These are phyloP conservation scores for Poterioochromonas sp. DNA, from an alignment of 352 stramenopile genomes.

Conservation along the genomic window DNA sequence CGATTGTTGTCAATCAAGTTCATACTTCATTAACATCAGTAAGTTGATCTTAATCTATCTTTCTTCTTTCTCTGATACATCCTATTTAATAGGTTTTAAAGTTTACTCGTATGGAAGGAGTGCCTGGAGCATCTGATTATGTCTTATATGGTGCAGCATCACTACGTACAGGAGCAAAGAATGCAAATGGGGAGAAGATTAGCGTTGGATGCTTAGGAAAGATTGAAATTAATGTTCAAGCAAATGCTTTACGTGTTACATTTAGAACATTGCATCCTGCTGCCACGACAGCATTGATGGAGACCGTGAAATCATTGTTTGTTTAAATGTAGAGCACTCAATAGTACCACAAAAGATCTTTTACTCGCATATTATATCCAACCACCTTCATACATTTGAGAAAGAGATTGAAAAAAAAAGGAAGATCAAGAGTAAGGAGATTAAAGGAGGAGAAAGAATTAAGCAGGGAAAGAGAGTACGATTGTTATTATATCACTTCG, in stretches of 20 bases:
- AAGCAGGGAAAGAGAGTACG: too few species aligned
- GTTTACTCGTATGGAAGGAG: conserved; percentile 19
- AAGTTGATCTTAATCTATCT: conserved; percentile 17
- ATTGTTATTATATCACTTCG: too few species aligned
- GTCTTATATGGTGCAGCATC: conserved; percentile 56
- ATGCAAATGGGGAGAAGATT: conserved; percentile 60
- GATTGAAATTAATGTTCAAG: conserved; percentile 57
- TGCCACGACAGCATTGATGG: neutral
- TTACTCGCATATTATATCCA: too few species aligned
- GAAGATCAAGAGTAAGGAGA: too few species aligned
- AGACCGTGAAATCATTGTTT: neutral
- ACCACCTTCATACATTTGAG: too few species aligned
- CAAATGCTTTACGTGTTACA: conserved; percentile 60
- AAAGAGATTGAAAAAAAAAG: too few species aligned
- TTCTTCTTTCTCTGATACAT: conserved; percentile 33
- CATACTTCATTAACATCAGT: neutral
- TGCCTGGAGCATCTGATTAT: conserved; percentile 34
- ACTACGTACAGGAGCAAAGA: conserved; percentile 59
- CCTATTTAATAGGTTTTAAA: conserved; percentile 21
- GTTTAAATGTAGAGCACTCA: conserved; percentile 3
- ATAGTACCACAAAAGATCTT: too few species aligned
- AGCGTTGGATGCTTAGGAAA: conserved; percentile 62
- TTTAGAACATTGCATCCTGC: conserved; percentile 47
- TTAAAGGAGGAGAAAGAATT: too few species aligned
- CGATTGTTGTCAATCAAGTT: neutral